Conservation (phyloP, 2,329 filamentous ascomycete species). For the Claviceps sp. region DNA sequence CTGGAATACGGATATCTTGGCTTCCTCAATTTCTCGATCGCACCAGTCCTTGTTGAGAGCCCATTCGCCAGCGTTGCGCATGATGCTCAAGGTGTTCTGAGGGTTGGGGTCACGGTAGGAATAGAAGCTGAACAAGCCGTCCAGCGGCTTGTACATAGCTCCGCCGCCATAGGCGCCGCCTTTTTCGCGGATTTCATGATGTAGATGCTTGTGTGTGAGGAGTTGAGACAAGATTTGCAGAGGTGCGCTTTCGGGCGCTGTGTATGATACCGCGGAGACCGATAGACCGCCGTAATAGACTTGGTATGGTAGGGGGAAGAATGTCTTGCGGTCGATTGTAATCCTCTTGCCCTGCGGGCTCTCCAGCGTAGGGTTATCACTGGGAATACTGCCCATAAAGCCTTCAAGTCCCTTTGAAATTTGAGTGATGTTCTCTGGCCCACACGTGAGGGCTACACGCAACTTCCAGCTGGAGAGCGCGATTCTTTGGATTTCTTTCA, state of each 20-base stretch:
- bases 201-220: slow-evolving; percentile 88
- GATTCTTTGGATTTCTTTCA: slow-evolving; percentile 73
- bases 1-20: slow-evolving; percentile 92
- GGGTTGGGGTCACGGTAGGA: slow-evolving; percentile 96
- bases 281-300: slow-evolving; percentile 87
- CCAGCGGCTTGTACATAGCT: slow-evolving; percentile 65
- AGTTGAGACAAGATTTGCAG: slow-evolving; percentile 84
- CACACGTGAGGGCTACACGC: slow-evolving; percentile 77
- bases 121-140: slow-evolving; percentile 86
- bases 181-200: slow-evolving; percentile 96
- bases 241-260: slow-evolving; percentile 57
- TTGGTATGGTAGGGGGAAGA: slow-evolving; percentile 92
- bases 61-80: slow-evolving; percentile 70
- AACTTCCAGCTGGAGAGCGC: slow-evolving; percentile 57
- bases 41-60: slow-evolving; percentile 72
- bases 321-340: slow-evolving; percentile 52
- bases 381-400: slow-evolving; percentile 43
- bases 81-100: slow-evolving; percentile 72
- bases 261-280: slow-evolving; percentile 73
- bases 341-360: slow-evolving; percentile 19
- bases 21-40: slow-evolving; percentile 79
- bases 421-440: slow-evolving; percentile 51
- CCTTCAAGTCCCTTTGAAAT: slow-evolving; percentile 60
- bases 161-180: slow-evolving; percentile 92
- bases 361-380: slow-evolving; percentile 26